Evolutionary conservation across 345 rosid species (phyloP), one percentile per base, ranked within the genome.

Genomic region (Boechera retrofracta): DNA sequence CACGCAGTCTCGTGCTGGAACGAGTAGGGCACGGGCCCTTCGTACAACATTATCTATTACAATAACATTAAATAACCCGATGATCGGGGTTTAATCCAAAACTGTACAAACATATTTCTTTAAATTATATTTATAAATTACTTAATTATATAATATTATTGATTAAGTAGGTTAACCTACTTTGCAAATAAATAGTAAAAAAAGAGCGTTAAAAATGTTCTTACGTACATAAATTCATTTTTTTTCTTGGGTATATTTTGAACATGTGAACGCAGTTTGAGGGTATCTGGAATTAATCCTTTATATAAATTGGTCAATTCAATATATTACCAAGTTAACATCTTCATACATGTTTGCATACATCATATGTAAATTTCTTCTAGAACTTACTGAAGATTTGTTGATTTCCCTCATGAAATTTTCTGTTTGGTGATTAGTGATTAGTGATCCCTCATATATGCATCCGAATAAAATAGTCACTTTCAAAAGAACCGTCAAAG

Each of bases 1-100:
- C 80, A 71, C 72, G 80, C 71, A 71, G 76, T n/a, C 80, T 77
- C 72, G 80, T 77, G 80, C 32, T 28, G 60, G 76, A 45, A 70
- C 80, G 72, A 71, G 80, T 71, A 77, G 61, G 76, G 80, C 80
- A 77, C 76, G 67, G 15, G 67, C 32, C 64, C 6, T 11, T 56
- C 71, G 76, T 64, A 70, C 76, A 54, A 64, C 66, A 13, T 70
- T 70, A 63, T 77, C 72, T 71, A 32, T 69, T 16, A 26, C 49
- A 4, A 9, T 59, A 59, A 16, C 36, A 8, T 39, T 61, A 21
- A 39, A 16, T 48, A 3, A 48, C 70, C 33, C 44, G 21, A 49
- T 4, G 28, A 68, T 53, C 48, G 61, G 36, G 60, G 60, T 52
- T 67, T 67, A 49, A 2, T 49, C 7, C 32, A 51, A 18, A 67